Percentiles rank a stretch among this genome's conserved stretches.
These are phyloP conservation scores for Salix udensis DNA, from an alignment of 345 rosid species.

Conservation along the genomic window DNA sequence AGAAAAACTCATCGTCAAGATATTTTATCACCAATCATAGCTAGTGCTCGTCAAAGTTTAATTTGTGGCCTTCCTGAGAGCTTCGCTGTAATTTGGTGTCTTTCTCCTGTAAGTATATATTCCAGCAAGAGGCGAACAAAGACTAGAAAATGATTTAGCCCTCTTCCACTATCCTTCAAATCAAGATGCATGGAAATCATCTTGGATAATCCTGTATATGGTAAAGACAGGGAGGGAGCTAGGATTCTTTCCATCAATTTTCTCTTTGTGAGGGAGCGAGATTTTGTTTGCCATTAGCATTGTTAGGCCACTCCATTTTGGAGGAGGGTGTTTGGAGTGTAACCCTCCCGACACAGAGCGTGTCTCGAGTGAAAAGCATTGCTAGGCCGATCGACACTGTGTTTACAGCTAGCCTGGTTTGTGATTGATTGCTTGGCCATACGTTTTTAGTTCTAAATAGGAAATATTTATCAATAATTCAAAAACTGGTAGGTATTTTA, in stretches of 20 bases:
- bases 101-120: slow-evolving; percentile 18
- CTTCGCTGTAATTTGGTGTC: slow-evolving; percentile 26
- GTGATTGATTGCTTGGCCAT: no score
- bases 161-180: no score
- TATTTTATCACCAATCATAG: neutral
- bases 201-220: neutral
- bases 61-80: neutral
- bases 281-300: neutral
- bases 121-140: no score
- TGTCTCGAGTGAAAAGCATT: neutral
- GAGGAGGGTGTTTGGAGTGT: neutral
- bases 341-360: neutral
- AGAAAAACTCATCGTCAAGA: neutral
- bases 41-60: neutral
- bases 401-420: no score
- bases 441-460: no score
- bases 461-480: no score
- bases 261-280: neutral
- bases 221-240: neutral
- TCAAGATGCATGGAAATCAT: neutral
- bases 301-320: no score
- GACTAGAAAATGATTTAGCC: no score
- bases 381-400: no score
- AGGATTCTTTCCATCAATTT: neutral
- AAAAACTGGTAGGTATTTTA: no score